Percentiles rank a stretch among this genome's conserved stretches.
phyloP scores from a whole-genome alignment of 1,139 yeast genomes.

The Magnusiomyces paraingens region DNA sequence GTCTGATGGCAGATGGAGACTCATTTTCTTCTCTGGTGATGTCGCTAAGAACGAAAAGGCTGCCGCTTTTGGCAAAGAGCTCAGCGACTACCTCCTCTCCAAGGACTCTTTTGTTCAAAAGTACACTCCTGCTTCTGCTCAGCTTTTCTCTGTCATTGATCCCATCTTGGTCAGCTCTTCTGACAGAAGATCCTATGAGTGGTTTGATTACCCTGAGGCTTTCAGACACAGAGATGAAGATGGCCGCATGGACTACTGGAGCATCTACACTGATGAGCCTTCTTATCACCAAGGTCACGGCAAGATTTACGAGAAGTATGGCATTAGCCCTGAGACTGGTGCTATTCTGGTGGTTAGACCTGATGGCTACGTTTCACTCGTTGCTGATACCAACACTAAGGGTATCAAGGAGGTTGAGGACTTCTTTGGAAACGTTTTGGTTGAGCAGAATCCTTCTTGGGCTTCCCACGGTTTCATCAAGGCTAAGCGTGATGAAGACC shows the following conservation, averaged over 20 bases:
- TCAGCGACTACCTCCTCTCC: conserved; percentile 22
- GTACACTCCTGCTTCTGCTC: conserved; percentile 30
- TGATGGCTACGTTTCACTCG: conserved; percentile 35
- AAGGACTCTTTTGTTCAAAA: conserved; percentile 23
- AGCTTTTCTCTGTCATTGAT: conserved; percentile 28
- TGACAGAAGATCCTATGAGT: conserved; percentile 24
- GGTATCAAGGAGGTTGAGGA: conserved; percentile 26
- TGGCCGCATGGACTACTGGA: conserved; percentile 34
- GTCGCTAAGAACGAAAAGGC: conserved; percentile 19
- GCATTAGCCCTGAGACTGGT: conserved; percentile 29
- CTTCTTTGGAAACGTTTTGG: conserved; percentile 28
- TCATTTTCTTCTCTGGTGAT: conserved; percentile 31
- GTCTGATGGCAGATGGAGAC: conserved; percentile 32
- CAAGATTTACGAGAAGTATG: conserved; percentile 29
- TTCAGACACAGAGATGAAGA: conserved; percentile 30
- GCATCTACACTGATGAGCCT: conserved; percentile 27
- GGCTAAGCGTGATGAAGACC: conserved; percentile 13
- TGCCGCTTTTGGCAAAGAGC: conserved; percentile 17
- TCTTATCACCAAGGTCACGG: conserved; percentile 28
- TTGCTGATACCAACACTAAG: conserved; percentile 22
- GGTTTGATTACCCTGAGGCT: conserved; percentile 32
- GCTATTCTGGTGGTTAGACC: conserved; percentile 33
- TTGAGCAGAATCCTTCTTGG: conserved; percentile 23
- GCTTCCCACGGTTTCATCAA: conserved; percentile 14
- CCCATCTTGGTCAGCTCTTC: conserved; percentile 28